Percentiles rank a stretch among this genome's conserved stretches.
Conservation (phyloP, 139 green algal species). For the Chlorella sp. region DNA sequence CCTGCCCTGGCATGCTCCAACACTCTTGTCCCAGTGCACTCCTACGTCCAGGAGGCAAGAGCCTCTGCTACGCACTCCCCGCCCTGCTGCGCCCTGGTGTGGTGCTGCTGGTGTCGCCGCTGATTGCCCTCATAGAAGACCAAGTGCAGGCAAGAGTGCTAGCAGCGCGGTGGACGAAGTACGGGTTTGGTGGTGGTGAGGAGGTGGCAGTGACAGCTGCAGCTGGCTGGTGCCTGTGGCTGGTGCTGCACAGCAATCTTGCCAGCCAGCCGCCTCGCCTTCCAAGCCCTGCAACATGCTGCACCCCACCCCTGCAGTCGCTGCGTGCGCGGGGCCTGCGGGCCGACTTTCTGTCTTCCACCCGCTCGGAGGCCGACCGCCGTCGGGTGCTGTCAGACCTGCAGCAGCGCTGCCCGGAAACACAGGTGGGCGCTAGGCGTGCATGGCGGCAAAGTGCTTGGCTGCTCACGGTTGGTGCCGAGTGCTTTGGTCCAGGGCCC, state of each 20-base stretch:
- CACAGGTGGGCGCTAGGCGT: slow-evolving; percentile 10
- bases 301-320: background rate
- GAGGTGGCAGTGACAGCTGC: too few species aligned
- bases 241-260: too few species aligned
- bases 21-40: too few species aligned
- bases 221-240: too few species aligned
- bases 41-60: slow-evolving; percentile 2
- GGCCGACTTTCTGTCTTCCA: slow-evolving; percentile 18
- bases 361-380: slow-evolving; percentile 1
- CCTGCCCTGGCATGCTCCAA: too few species aligned
- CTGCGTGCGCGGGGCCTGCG: slow-evolving; percentile 1
- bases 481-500: too few species aligned
- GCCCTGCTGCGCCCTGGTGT: slow-evolving; percentile 75
- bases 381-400: slow-evolving; percentile 7
- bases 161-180: too few species aligned
- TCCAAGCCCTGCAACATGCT: too few species aligned
- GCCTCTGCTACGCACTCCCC: slow-evolving; percentile 75
- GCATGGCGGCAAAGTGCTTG: too few species aligned
- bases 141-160: slow-evolving; percentile 59
- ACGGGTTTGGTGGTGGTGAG: too few species aligned
- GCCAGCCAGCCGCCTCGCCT: too few species aligned
- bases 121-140: slow-evolving; percentile 96
- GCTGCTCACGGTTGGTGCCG: too few species aligned
- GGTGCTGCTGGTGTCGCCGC: slow-evolving; percentile 91
- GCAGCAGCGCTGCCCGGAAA: background rate